A percentile compares a stretch with the other conserved stretches of the same genome.
phyloP scores from a whole-genome alignment of 176 grass and related monocot genomes.

The Cenchrus americanus region DNA sequence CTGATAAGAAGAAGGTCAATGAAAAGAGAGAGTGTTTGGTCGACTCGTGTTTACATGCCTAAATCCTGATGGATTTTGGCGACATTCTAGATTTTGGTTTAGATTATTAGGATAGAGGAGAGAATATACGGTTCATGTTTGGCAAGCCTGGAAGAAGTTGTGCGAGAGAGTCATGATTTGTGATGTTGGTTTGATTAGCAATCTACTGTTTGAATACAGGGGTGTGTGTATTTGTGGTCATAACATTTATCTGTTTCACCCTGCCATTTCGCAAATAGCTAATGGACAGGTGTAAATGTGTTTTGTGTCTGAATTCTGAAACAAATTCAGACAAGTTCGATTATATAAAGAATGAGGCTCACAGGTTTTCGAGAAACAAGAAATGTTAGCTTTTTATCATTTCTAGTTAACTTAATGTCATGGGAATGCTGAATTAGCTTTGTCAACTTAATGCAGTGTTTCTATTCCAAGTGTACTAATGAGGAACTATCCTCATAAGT shows the following conservation, averaged over 20 bases:
- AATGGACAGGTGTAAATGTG: not conserved
- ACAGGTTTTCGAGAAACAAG: not conserved
- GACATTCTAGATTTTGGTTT: not conserved
- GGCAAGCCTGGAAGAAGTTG: not conserved
- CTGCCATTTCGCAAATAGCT: not conserved
- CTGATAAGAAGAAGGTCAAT: not conserved
- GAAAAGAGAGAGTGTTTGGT: not conserved
- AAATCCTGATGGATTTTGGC: not conserved
- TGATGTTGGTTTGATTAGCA: slow-evolving; percentile 15
- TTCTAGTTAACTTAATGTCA: not conserved
- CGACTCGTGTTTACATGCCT: not conserved
- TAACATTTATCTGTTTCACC: not conserved
- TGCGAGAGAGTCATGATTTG: not conserved
- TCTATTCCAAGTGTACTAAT: not conserved
- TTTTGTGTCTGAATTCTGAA: not conserved
- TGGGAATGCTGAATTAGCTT: not conserved
- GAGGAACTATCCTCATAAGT: not conserved
- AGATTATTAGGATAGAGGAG: not conserved
- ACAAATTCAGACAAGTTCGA: not conserved
- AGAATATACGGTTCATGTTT: not conserved
- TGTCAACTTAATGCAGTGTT: not conserved
- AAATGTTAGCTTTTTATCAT: not conserved
- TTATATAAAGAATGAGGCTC: not conserved
- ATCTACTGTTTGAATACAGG: not conserved
- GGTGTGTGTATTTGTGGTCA: not conserved